Evolutionary conservation across 2,329 filamentous ascomycete species (phyloP).

Genomic region (Ophiostoma australiae): DNA sequence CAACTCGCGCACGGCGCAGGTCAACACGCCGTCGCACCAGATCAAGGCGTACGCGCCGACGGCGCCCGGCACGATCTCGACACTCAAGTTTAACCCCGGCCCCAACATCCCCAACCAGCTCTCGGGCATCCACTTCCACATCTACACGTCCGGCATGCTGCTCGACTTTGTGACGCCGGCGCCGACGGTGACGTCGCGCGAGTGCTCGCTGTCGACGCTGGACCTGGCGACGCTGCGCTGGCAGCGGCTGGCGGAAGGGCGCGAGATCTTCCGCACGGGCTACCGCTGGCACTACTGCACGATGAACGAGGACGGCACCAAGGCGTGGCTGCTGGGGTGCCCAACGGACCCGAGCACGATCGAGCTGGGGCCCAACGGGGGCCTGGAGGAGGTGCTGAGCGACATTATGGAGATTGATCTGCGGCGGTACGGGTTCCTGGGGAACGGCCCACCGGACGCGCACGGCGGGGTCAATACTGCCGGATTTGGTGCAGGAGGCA

Average conservation of each 20-base stretch:
- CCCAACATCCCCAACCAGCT: conserved; percentile 82
- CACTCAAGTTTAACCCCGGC: conserved; percentile 83
- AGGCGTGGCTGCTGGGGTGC: conserved; percentile 94
- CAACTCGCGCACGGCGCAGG: conserved; percentile 62
- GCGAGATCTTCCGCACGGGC: conserved; percentile 85
- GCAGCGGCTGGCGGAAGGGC: conserved; percentile 91
- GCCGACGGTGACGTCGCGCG: conserved; percentile 75
- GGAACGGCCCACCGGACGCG: conserved; percentile 62
- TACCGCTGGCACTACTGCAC: conserved; percentile 99
- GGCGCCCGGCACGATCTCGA: conserved; percentile 83
- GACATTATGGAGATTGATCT: conserved; percentile 93
- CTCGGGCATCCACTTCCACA: conserved; percentile 89
- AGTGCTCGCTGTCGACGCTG: conserved; percentile 85
- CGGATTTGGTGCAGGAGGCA: conserved; percentile 15
- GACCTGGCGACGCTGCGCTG: conserved; percentile 83
- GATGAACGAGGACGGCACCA: conserved; percentile 89
- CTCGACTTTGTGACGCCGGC: conserved; percentile 93
- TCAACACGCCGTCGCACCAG: conserved; percentile 61
- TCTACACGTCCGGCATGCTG: conserved; percentile 86
- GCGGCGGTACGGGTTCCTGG: conserved; percentile 82
- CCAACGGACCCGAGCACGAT: conserved; percentile 65
- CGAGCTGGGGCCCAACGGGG: conserved; percentile 59
- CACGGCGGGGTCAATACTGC: conserved; percentile 34
- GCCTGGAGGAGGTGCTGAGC: conserved; percentile 83
- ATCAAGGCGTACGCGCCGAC: conserved; percentile 71